Evolutionary conservation across 345 rosid genomes (phyloP).

Genomic region (Conringia planisiliqua): DNA sequence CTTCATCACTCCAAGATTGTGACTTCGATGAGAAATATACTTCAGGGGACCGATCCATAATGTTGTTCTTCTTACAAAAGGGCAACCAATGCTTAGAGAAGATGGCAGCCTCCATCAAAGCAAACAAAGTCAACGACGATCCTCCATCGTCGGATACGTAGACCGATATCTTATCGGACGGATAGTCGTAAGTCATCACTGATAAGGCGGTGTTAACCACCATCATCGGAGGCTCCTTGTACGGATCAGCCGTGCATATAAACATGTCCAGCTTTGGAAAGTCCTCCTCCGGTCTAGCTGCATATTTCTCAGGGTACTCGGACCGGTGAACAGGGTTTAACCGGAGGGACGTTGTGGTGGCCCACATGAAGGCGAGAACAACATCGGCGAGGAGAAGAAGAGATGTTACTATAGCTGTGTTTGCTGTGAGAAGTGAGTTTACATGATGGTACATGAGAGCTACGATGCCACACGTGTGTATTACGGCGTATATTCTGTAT

Average conservation of each 20-base stretch:
- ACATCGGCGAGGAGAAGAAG: constrained; percentile 46
- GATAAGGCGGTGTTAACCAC: constrained; percentile 74
- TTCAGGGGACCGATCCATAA: constrained; percentile 51
- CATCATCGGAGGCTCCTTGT: constrained; percentile 71
- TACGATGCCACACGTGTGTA: constrained; percentile 50
- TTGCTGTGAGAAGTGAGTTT: constrained; percentile 34
- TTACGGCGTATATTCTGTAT: constrained; percentile 46
- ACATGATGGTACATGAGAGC: constrained; percentile 49
- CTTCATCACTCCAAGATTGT: constrained; percentile 12
- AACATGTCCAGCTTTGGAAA: constrained; percentile 63
- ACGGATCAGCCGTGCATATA: constrained; percentile 86
- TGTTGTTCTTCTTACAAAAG: constrained; percentile 46
- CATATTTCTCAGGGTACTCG: constrained; percentile 46
- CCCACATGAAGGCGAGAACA: constrained; percentile 71
- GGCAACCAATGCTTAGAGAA: constrained; percentile 74
- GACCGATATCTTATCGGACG: constrained; percentile 57
- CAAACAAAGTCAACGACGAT: constrained; percentile 63
- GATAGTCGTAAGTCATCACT: constrained; percentile 73
- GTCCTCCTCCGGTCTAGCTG: constrained; percentile 29
- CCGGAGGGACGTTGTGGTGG: constrained; percentile 35
- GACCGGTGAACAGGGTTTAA: constrained; percentile 37
- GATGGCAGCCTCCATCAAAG: constrained; percentile 66
- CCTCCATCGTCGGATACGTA: constrained; percentile 86
- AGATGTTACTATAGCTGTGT: constrained; percentile 5
- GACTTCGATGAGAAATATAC: constrained; percentile 47